Percentiles rank a stretch among this genome's conserved stretches.
These are phyloP conservation scores for Phaeoacremonium minimum DNA, from an alignment of 2,329 filamentous ascomycete genomes.

Conservation along the genomic window DNA sequence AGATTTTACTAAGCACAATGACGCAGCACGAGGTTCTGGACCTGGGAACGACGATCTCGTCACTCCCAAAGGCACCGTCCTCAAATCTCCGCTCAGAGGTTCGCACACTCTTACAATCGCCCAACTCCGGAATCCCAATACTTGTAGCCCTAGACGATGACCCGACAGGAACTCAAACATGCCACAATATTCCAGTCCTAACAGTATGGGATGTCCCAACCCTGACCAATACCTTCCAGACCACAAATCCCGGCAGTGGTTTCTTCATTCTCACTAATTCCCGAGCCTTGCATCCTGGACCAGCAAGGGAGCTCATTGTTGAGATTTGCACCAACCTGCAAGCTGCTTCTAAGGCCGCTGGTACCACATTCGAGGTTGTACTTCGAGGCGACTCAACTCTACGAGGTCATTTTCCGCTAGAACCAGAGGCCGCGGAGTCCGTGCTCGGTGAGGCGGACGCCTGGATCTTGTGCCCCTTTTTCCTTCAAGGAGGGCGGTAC, in stretches of 20 bases:
- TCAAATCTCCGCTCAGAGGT: no score
- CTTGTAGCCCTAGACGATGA: constrained; percentile 47
- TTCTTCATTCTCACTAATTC: constrained; percentile 61
- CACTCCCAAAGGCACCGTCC: no score
- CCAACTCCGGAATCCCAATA: constrained; percentile 15
- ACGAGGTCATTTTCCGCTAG: constrained; percentile 51
- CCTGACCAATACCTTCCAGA: no score
- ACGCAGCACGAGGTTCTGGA: no score
- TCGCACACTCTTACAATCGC: no score
- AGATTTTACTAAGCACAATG: no score
- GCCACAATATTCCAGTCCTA: constrained; percentile 50
- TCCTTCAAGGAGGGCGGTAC: constrained; percentile 52
- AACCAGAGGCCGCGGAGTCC: constrained; percentile 45
- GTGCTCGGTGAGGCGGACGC: constrained; percentile 45
- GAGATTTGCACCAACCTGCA: constrained; percentile 47
- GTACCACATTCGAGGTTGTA: constrained; percentile 46
- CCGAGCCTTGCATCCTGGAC: constrained; percentile 44
- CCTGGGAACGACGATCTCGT: no score
- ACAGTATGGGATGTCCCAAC: constrained; percentile 46
- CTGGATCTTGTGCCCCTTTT: constrained; percentile 55
- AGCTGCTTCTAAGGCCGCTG: constrained; percentile 31
- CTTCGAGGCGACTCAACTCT: constrained; percentile 53
- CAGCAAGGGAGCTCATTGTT: constrained; percentile 40
- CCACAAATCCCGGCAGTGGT: constrained; percentile 35
- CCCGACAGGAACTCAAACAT: constrained; percentile 59